Conservation (phyloP, 2,329 filamentous ascomycete genomes). For the Sphaerulina vaccinii region DNA sequence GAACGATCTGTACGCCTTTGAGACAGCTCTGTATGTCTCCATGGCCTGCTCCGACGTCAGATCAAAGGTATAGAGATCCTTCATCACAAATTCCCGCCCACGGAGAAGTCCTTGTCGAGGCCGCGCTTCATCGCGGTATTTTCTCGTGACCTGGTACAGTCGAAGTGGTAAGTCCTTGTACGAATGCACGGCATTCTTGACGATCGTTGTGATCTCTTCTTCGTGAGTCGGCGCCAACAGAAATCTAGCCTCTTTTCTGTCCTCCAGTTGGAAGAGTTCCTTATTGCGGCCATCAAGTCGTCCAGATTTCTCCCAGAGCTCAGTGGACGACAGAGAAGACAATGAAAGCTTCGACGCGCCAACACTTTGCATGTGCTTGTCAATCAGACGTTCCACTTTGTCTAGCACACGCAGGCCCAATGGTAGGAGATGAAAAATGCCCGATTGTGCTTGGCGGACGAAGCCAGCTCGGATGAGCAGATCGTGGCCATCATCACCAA, state of each 20-base stretch:
- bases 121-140: conserved; percentile 89
- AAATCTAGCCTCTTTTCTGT: conserved; percentile 72
- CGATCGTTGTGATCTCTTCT: conserved; percentile 86
- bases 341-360: conserved; percentile 79
- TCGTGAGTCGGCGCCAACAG: conserved; percentile 92
- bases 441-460: conserved; percentile 70
- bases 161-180: conserved; percentile 84
- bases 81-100: conserved; percentile 93
- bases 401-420: conserved; percentile 82
- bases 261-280: conserved; percentile 75
- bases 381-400: conserved; percentile 81
- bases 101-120: conserved; percentile 85
- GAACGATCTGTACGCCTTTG: conserved; percentile 69
- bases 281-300: conserved; percentile 57
- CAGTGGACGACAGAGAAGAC: conserved; percentile 81
- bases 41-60: conserved; percentile 64
- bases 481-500: conserved; percentile 48
- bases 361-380: conserved; percentile 77
- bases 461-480: conserved; percentile 48
- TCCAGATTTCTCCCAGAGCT: conserved; percentile 80
- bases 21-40: conserved; percentile 75
- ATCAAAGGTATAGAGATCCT: conserved; percentile 97
- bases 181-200: conserved; percentile 70
- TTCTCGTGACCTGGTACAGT: conserved; percentile 88
- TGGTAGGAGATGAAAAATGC: conserved; percentile 89